Base-by-base conservation (phyloP, 805 yeast species). In the Wickerhamiella parazyma region DNA sequence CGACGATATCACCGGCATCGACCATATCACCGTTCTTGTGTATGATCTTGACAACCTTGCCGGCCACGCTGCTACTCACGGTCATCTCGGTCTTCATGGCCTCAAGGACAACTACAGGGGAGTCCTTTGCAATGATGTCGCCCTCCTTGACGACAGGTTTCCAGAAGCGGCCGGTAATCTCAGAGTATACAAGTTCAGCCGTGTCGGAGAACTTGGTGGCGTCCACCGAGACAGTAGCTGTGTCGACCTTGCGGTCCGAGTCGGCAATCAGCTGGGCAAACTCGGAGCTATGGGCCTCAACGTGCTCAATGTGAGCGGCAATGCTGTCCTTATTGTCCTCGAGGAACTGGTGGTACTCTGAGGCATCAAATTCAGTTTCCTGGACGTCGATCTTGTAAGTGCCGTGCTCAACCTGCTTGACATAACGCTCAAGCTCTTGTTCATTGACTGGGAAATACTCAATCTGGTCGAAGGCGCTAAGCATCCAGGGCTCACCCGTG, bases 11-110 rank as follows among this genome's bases (percentile, higher is more conserved):
- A 50, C 98, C 98, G 33, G 95, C 85, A 48, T 89, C 96, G 33
- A 89, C 94, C 81, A 91, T 83, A 57, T 89, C 95, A 56, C 97
- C 97, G 57, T 85, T 84, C 44, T 71, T 69, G 60, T 85, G 95
- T 18, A 68, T 66, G 41, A 62, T 53, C 49, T 59, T 59, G 38
- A 56, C 55, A 2, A 62, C 55, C 44, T 49, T 60, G 25, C 66
- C 66, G 6, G 36, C 46, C 5, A 47, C 53, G 1, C 94, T 71
- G 17, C 96, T 76, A 44, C 63, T 68, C 28, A 89, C 94, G 41
- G 76, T 73, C 96, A 89, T 89, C 64, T 89, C 98, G 0, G 97
- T 91, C 70, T 89, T 89, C 98, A 89, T 89, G 44, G 98, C 97
- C 63, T 89, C 98, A 43, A 89, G 83, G 33, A 91, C 85, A 51